Conservation (phyloP, 148 eudicot genomes). For the Rhododendron simsii region DNA sequence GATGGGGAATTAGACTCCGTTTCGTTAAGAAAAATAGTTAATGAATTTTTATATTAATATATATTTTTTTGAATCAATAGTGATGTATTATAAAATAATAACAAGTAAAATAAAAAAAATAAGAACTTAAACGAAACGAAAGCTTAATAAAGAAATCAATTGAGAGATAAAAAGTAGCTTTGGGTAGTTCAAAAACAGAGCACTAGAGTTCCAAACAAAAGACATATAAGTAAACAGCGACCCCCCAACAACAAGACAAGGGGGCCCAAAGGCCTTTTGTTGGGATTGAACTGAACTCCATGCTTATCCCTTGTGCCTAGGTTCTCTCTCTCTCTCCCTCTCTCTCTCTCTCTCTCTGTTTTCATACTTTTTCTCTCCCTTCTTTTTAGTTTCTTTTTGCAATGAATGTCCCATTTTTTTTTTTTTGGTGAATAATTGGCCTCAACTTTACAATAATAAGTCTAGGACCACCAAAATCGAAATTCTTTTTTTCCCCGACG, state of each 20-base stretch:
- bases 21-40: too few species aligned
- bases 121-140: too few species aligned
- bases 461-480: not conserved
- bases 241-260: slow-evolving; percentile 35
- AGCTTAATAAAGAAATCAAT: slow-evolving; percentile 8
- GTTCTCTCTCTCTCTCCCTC: not conserved
- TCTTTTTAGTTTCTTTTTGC: not conserved
- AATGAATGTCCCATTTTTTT: not conserved
- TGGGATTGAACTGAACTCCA: slow-evolving; percentile 15
- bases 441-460: not conserved
- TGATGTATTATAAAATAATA: too few species aligned
- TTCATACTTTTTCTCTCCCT: not conserved
- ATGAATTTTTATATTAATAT: too few species aligned
- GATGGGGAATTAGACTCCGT: not conserved
- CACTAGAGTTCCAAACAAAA: slow-evolving; percentile 22
- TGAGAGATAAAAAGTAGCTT: slow-evolving; percentile 16
- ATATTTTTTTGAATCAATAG: too few species aligned
- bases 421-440: not conserved
- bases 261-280: slow-evolving; percentile 16
- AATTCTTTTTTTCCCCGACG: too few species aligned
- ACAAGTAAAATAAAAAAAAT: too few species aligned
- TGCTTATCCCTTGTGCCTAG: slow-evolving; percentile 30
- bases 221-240: slow-evolving; percentile 29
- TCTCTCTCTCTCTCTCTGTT: not conserved
- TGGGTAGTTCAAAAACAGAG: slow-evolving; percentile 24